Evolutionary conservation across 2,329 filamentous ascomycete species (phyloP).

Genomic region (Botrytis elliptica): DNA sequence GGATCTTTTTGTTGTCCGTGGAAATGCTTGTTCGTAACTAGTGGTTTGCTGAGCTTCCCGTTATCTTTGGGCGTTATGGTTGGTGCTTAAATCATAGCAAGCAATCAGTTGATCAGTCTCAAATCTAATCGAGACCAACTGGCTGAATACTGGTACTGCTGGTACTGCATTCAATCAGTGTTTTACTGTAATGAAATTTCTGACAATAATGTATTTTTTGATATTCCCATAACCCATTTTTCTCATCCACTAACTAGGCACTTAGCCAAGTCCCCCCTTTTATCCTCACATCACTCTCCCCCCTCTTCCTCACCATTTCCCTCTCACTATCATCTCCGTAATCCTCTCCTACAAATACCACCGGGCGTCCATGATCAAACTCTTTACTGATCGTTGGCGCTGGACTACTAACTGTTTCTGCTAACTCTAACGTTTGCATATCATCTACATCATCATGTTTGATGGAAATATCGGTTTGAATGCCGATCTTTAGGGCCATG

Average conservation of each 20-base stretch:
- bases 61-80: neutral
- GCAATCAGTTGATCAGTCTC: neutral
- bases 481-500: neutral
- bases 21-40: neutral
- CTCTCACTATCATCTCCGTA: neutral
- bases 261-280: neutral
- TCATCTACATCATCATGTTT: neutral
- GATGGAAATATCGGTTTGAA: slow-evolving; percentile 10
- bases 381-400: neutral
- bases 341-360: neutral
- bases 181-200: neutral
- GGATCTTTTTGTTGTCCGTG: neutral
- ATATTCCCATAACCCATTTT: neutral
- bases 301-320: neutral
- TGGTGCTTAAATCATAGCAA: neutral
- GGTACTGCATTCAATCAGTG: neutral
- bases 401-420: neutral
- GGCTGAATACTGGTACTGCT: neutral
- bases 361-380: slow-evolving; percentile 4
- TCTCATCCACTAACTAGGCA: neutral
- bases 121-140: neutral
- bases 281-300: neutral
- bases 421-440: neutral
- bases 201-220: neutral
- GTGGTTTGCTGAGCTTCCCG: neutral